Evolutionary conservation across 345 rosid genomes (phyloP), one percentile per base, ranked within the genome.

Genomic region (Geranium rotundifolium): DNA sequence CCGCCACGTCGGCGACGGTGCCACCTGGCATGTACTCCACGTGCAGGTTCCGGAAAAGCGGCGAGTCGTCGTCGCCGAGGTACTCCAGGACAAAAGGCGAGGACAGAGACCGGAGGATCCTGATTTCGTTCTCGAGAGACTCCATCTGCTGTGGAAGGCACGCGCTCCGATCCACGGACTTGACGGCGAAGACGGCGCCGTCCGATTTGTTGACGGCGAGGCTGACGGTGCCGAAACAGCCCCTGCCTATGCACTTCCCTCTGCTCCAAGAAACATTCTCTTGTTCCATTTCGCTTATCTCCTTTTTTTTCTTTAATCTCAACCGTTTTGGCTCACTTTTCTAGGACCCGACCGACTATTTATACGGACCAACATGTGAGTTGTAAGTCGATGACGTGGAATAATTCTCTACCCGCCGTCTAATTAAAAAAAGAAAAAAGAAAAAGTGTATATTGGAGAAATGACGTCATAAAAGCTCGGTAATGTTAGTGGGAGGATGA

Each of bases 11-110:
- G 57, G 85, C 67, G 23, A 77, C 85, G 69, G 86, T 85, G 68
- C 90, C 86, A 54, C 86, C 79, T 1, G 88, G 77, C 29, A 76
- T 52, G 63, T 83, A 81, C 76, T 89, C 91, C 63, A 86, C 10
- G 63, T 87, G 88, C 54, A 89, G 88, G 66, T 89, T 89, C 34
- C 86, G 69, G 68, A 62, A 75, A 20, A 81, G n/a, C 0, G 72
- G 56, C 1, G 82, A 66, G 14, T 75, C 77, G 65, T 81, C 89
- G 34, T 87, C 86, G 4, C 83, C 85, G 19, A 86, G 71, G 59
- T 71, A 85, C 1, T 29, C 60, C 23, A 89, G 85, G 4, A 87
- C 66, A 52, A 79, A 62, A 30, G 86, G 86, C 1, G 76, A 77
- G 29, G 77, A 57, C 31, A 82, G 72, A 0, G 85, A 79, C 17